phyloP scores from a whole-genome alignment of 2,329 filamentous ascomycete species.

The Dothistroma pini region DNA sequence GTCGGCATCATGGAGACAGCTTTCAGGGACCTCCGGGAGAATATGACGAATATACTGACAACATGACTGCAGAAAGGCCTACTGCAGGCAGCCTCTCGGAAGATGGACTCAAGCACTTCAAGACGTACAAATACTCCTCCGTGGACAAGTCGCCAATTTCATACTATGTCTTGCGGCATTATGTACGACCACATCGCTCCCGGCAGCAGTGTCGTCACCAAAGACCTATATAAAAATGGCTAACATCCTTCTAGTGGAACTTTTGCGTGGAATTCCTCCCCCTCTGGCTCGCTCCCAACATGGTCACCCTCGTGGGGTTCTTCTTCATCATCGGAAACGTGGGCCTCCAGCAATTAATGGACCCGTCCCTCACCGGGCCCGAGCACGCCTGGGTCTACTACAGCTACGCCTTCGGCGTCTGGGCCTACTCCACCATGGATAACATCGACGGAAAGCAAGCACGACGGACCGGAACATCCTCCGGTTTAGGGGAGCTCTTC shows the following conservation, averaged over 20 bases:
- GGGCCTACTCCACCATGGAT: constrained; percentile 98
- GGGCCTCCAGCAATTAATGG: constrained; percentile 66
- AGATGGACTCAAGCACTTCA: constrained; percentile 85
- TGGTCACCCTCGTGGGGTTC: constrained; percentile 94
- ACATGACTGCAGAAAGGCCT: constrained; percentile 11
- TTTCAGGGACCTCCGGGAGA: neutral
- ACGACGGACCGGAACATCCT: constrained; percentile 88
- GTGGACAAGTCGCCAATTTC: constrained; percentile 95
- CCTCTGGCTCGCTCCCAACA: constrained; percentile 95
- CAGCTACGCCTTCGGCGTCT: constrained; percentile 90
- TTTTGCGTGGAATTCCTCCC: constrained; percentile 87
- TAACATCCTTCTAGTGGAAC: constrained; percentile 70
- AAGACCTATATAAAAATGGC: too few species aligned
- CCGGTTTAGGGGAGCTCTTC: constrained; percentile 91
- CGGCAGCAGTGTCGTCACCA: too few species aligned
- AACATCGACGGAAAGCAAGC: constrained; percentile 99
- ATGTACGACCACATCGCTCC: constrained; percentile 58
- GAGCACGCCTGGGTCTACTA: constrained; percentile 86
- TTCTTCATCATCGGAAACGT: constrained; percentile 89
- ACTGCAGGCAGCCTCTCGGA: constrained; percentile 59
- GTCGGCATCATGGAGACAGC: neutral
- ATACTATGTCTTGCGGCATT: constrained; percentile 88
- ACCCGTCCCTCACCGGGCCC: constrained; percentile 79
- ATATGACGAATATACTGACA: constrained; percentile 4
- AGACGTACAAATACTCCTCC: constrained; percentile 94